Evolutionary conservation across 306 rosid genomes (phyloP).

Genomic region (Begonia loranthoides): DNA sequence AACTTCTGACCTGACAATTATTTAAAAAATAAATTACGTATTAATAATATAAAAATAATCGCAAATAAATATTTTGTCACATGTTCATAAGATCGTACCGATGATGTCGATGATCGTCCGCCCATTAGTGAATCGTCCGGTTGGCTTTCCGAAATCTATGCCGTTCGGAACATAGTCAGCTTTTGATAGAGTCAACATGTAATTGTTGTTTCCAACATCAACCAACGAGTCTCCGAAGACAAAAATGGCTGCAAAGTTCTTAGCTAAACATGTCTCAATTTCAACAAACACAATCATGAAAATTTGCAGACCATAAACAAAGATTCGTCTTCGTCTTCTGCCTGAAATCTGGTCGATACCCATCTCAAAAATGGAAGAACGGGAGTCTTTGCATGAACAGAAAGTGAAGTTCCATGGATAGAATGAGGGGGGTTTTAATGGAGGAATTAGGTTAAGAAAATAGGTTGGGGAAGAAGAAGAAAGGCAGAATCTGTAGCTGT

Average conservation of each 20-base stretch:
- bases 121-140: constrained; percentile 66
- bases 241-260: constrained; percentile 33
- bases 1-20: constrained; percentile 33
- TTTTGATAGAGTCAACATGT: constrained; percentile 37
- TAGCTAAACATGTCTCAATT: constrained; percentile 20
- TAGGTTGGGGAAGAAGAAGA: not conserved
- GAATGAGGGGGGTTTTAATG: too few relatives aligned
- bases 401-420: too few relatives aligned
- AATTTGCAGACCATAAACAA: constrained; percentile 8
- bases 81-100: constrained; percentile 32
- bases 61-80: too few relatives aligned
- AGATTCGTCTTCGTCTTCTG: not conserved
- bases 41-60: too few relatives aligned
- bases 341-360: too few relatives aligned
- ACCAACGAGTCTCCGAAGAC: constrained; percentile 69
- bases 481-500: not conserved
- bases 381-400: too few relatives aligned
- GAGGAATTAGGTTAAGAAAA: not conserved
- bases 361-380: too few relatives aligned
- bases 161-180: constrained; percentile 49
- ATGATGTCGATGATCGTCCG: constrained; percentile 49
- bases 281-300: constrained; percentile 7
- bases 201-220: constrained; percentile 61
- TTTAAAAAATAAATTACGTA: not conserved
- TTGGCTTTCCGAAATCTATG: constrained; percentile 58